phyloP scores from a whole-genome alignment of 2,329 filamentous ascomycete species.

The Fusarium fracticaudum region DNA sequence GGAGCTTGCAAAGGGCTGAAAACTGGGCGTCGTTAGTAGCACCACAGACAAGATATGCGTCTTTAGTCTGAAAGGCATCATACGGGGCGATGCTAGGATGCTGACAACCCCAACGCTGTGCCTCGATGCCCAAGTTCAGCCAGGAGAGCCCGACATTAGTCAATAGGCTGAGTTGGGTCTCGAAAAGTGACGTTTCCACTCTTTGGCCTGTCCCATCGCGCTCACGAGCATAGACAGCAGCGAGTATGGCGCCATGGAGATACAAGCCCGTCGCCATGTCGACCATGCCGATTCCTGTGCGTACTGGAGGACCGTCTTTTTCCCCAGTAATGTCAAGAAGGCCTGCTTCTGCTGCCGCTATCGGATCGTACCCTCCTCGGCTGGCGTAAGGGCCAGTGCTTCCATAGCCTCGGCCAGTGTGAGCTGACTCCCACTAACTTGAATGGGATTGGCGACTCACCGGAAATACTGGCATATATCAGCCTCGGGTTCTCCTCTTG shows the following conservation, averaged over 20 bases:
- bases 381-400: background rate
- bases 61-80: background rate
- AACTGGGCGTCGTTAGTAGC: background rate
- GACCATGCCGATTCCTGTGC: background rate
- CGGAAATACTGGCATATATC: background rate
- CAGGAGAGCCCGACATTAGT: background rate
- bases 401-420: background rate
- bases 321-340: background rate
- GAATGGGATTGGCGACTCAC: background rate
- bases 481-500: background rate
- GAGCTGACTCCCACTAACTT: no score
- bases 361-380: background rate
- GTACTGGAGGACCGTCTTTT: background rate
- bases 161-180: background rate
- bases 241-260: background rate
- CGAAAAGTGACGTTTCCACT: background rate
- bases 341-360: background rate
- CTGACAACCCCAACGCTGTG: background rate
- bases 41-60: background rate
- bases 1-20: background rate
- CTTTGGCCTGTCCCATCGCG: background rate
- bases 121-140: background rate
- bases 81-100: background rate
- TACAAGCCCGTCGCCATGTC: background rate
- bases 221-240: background rate